Base-by-base conservation (phyloP, 768 basidiomycete species). In the Mycena capillaripes region DNA sequence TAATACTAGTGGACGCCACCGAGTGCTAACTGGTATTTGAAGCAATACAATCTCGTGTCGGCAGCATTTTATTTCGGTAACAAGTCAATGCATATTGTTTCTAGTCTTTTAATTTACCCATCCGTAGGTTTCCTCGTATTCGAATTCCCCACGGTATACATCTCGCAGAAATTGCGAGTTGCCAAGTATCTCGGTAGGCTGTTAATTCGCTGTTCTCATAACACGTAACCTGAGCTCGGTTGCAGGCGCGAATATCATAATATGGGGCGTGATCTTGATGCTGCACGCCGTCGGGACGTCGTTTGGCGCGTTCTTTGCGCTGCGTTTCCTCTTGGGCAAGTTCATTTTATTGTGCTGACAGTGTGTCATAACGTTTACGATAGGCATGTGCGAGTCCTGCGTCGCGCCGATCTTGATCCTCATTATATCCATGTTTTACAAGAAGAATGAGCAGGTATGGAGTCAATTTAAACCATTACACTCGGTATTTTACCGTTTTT, bases 341-440 rank as follows among this genome's bases (percentile, higher is more conserved):
- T 74, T 19, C n/a, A 27, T n/a, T 19, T n/a, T 55, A 21, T 11
- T 42, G 32, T 25, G 5, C 17, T 40, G 10, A 21, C 32, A 56
- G 17, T 30, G 10, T n/a, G 34, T 12, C 27, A 62, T 48, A 29
- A 50, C 46, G 9, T n/a, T 61, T 46, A 11, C 55, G 11, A 56
- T 58, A 91, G 91, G 91, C 44, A 91, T 92, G 91, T 89, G 88
- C 76, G 91, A 93, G 78, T 86, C 86, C 72, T 91, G 90, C 27
- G 69, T 70, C 32, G 86, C 89, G 6, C 91, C 91, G 0, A 89
- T 86, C 74, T 81, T 92, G 38, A 89, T 92, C 78, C 80, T 91
- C 61, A 86, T 92, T 44, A 86, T 91, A 48, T 87, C 89, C 12
- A 90, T 91, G 88, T 92, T 91, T 76, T 92, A 91, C 81, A 90